Evolutionary conservation across 1,139 yeast species (phyloP).

Genomic region (Suhomyces kunorum): DNA sequence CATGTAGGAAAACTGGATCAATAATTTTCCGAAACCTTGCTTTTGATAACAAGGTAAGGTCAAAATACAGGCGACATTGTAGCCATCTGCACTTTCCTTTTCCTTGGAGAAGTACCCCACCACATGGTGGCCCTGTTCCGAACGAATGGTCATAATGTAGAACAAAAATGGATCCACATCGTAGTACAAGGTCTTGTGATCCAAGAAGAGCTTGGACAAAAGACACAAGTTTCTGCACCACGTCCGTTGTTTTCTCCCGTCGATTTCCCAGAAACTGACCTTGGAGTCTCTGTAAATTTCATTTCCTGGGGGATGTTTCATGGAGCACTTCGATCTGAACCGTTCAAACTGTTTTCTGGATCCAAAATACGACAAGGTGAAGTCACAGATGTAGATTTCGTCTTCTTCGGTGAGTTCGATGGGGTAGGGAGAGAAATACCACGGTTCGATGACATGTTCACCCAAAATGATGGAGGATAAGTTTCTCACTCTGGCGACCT

Average conservation of each 20-base stretch:
- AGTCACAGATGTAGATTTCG: conserved; percentile 86
- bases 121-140: conserved; percentile 87
- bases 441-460: conserved; percentile 90
- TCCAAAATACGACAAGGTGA: conserved; percentile 84
- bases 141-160: conserved; percentile 90
- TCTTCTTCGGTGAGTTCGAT: conserved; percentile 91
- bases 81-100: conserved; percentile 93
- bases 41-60: conserved; percentile 96
- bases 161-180: conserved; percentile 97
- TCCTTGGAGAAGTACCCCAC: conserved; percentile 97
- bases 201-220: conserved; percentile 82
- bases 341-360: conserved; percentile 89
- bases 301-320: conserved; percentile 96
- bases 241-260: conserved; percentile 90
- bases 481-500: conserved; percentile 89
- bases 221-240: conserved; percentile 96
- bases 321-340: conserved; percentile 79
- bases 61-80: conserved; percentile 94
- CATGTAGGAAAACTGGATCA: conserved; percentile 92
- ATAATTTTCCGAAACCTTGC: conserved; percentile 86
- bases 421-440: conserved; percentile 99
- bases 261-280: conserved; percentile 86
- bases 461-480: conserved; percentile 79
- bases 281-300: conserved; percentile 89
- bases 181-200: conserved; percentile 91